phyloP scores from a whole-genome alignment of 2,329 filamentous ascomycete genomes.

The Fusarium ambrosium region DNA sequence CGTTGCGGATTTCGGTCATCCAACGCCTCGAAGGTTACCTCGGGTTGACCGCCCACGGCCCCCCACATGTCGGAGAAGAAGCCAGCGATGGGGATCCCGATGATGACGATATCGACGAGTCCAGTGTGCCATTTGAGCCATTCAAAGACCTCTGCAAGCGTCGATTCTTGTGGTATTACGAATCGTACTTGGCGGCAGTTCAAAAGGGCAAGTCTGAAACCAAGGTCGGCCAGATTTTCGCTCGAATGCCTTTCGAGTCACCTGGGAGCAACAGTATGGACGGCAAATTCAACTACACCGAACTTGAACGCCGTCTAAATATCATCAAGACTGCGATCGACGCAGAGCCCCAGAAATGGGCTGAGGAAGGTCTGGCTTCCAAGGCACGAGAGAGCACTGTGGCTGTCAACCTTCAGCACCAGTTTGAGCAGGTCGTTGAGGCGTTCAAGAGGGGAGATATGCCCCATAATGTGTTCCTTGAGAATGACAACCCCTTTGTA shows the following conservation, averaged over 20 bases:
- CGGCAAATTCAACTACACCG: constrained; percentile 84
- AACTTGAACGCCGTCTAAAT: constrained; percentile 77
- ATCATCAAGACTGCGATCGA: constrained; percentile 79
- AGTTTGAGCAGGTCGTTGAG: constrained; percentile 85
- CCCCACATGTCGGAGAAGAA: constrained; percentile 42
- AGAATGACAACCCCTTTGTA: constrained; percentile 87
- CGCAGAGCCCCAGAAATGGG: constrained; percentile 80
- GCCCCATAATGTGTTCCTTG: constrained; percentile 81
- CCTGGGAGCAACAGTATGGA: constrained; percentile 82
- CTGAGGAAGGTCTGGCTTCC: constrained; percentile 72
- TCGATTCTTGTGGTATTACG: constrained; percentile 95
- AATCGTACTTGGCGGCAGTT: constrained; percentile 83
- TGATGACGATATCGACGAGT: constrained; percentile 68
- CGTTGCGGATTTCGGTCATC: constrained; percentile 86
- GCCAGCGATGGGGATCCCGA: constrained; percentile 55
- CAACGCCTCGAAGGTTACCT: constrained; percentile 86
- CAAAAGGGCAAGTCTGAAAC: constrained; percentile 74
- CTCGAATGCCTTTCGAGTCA: constrained; percentile 88
- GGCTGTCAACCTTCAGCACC: constrained; percentile 84
- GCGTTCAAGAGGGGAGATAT: constrained; percentile 78
- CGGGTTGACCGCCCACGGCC: constrained; percentile 69
- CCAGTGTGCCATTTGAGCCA: constrained; percentile 77
- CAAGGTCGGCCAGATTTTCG: constrained; percentile 74
- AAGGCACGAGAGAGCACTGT: constrained; percentile 78
- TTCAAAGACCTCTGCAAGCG: constrained; percentile 93